Evolutionary conservation across 495 filamentous ascomycete species (phyloP).

Genomic region (Penicillium bialowiezense): DNA sequence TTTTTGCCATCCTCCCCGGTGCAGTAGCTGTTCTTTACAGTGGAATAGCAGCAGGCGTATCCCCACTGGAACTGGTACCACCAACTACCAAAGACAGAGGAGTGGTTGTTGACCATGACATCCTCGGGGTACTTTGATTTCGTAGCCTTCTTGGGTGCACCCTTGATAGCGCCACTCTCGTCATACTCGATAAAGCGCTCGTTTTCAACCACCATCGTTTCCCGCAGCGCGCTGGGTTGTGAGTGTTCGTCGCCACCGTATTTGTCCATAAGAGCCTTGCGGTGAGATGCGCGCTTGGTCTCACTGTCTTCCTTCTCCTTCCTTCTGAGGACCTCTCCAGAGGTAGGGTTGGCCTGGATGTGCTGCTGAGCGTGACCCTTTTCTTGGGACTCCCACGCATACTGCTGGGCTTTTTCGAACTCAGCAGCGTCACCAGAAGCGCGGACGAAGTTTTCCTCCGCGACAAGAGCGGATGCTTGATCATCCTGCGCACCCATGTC

Average conservation of each 20-base stretch:
- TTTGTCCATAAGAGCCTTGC: conserved; percentile 73
- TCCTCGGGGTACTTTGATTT: conserved; percentile 93
- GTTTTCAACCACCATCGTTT: conserved; percentile 68
- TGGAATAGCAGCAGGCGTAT: conserved; percentile 93
- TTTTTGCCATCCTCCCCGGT: conserved; percentile 81
- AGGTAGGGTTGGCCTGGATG: conserved; percentile 94
- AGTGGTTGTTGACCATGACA: conserved; percentile 85
- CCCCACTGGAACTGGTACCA: conserved; percentile 96
- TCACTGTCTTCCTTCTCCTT: conserved; percentile 71
- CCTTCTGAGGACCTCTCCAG: conserved; percentile 78
- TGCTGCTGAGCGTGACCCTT: conserved; percentile 71
- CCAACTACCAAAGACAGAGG: conserved; percentile 94
- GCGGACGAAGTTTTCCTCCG: conserved; percentile 90
- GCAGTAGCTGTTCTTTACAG: conserved; percentile 94
- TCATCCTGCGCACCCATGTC: conserved; percentile 81
- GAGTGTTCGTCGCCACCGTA: conserved; percentile 76
- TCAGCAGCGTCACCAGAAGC: conserved; percentile 91
- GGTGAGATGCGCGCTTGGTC: conserved; percentile 61
- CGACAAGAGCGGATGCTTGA: conserved; percentile 81
- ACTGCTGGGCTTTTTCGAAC: conserved; percentile 83
- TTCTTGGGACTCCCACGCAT: conserved; percentile 96
- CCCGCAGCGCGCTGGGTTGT: conserved; percentile 58
- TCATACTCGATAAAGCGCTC: conserved; percentile 97
- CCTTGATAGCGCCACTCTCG: conserved; percentile 83
- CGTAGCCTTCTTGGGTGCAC: conserved; percentile 66